These are phyloP conservation scores for Onygena corvina DNA, from an alignment of 2,329 filamentous ascomycete genomes.

Conservation along the genomic window DNA sequence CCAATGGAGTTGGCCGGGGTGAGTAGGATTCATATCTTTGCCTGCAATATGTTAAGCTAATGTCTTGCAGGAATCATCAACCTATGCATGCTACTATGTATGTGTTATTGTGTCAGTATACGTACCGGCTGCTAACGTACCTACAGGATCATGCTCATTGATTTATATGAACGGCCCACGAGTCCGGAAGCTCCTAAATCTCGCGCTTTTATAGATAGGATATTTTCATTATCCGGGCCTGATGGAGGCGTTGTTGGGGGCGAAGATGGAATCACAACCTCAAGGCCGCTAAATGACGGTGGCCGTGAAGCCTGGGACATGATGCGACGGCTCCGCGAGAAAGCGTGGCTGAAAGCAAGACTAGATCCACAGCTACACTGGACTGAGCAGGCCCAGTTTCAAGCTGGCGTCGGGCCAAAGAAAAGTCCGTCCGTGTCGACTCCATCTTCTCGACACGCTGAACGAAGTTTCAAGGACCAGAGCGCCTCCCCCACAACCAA, in stretches of 20 bases:
- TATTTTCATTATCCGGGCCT: conserved; percentile 36
- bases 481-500: conserved; percentile 9
- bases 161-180: conserved; percentile 37
- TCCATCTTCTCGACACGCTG: neutral
- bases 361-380: conserved; percentile 37
- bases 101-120: conserved; percentile 6
- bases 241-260: conserved; percentile 37
- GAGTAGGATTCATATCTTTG: conserved; percentile 10
- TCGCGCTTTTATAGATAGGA: conserved; percentile 36
- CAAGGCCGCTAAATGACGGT: conserved; percentile 36
- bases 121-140: neutral
- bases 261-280: conserved; percentile 34
- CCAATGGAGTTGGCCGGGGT: conserved; percentile 39
- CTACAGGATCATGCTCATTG: conserved; percentile 37
- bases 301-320: conserved; percentile 40
- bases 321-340: conserved; percentile 36
- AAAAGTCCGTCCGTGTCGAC: conserved; percentile 2
- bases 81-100: conserved; percentile 36
- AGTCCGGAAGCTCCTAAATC: conserved; percentile 36
- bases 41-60: conserved; percentile 13
- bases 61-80: conserved; percentile 26
- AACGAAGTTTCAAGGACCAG: conserved; percentile 9
- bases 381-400: conserved; percentile 36
- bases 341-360: conserved; percentile 39
- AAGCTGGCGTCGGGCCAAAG: conserved; percentile 23